Percentiles rank a stretch among this genome's conserved stretches.
These are phyloP conservation scores for Russula sp. DNA, from an alignment of 768 basidiomycete species.

Conservation along the genomic window DNA sequence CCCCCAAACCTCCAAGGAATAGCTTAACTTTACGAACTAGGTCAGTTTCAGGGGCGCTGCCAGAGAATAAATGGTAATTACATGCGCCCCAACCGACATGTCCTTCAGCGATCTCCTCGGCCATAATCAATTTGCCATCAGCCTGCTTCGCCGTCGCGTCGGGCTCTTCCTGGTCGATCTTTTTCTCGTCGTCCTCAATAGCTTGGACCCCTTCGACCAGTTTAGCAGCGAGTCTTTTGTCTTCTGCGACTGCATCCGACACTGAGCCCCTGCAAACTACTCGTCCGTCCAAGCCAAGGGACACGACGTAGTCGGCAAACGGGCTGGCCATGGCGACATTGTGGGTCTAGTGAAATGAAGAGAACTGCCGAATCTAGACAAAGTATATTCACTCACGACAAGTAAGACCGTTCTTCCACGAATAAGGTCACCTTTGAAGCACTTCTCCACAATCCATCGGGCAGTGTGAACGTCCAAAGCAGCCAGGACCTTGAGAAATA, in stretches of 20 bases:
- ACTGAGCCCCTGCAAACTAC: conserved; percentile 43
- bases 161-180: conserved; percentile 22
- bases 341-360: conserved; percentile 34
- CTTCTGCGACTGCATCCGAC: conserved; percentile 38
- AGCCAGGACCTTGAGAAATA: conserved; percentile 32
- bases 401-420: conserved; percentile 44
- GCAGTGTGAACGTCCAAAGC: conserved; percentile 49
- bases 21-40: conserved; percentile 27
- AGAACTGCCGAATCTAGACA: not conserved
- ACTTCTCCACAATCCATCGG: conserved; percentile 43
- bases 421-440: conserved; percentile 42
- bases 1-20: conserved; percentile 26
- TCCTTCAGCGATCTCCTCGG: conserved; percentile 56
- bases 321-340: conserved; percentile 47
- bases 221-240: conserved; percentile 30
- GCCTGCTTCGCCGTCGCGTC: conserved; percentile 21
- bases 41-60: not conserved
- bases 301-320: conserved; percentile 50
- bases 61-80: conserved; percentile 20
- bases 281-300: conserved; percentile 46
- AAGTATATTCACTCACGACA: conserved; percentile 32
- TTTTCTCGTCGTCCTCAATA: conserved; percentile 26
- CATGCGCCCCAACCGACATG: conserved; percentile 45
- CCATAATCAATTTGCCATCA: conserved; percentile 54
- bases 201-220: conserved; percentile 23